A percentile compares a stretch with the other conserved stretches of the same genome.
Conservation (phyloP, 2,329 filamentous ascomycete genomes). For the Gnomoniopsis sp. region DNA sequence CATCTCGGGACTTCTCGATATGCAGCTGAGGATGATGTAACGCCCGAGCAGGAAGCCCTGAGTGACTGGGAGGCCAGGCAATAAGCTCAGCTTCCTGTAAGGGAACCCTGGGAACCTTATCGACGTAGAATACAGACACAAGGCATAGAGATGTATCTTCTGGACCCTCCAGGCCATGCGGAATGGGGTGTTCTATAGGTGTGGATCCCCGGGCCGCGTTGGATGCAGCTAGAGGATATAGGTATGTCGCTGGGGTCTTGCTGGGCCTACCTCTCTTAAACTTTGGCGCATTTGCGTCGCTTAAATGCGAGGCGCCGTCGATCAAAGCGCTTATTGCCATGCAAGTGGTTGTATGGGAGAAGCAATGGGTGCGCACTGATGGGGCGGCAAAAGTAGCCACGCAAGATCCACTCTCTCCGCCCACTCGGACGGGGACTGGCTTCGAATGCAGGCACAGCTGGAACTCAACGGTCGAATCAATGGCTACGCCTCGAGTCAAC, state of each 20-base stretch:
- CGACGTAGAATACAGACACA: not conserved
- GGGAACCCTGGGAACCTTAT: not conserved
- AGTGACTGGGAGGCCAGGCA: not conserved
- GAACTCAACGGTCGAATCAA: not conserved
- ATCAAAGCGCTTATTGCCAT: not conserved
- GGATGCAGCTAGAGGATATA: not conserved
- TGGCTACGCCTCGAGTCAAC: too few relatives aligned
- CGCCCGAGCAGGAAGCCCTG: not conserved
- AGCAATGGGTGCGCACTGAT: not conserved
- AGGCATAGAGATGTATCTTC: not conserved
- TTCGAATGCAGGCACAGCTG: not conserved
- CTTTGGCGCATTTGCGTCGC: not conserved
- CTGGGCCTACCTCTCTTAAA: not conserved
- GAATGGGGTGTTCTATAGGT: not conserved
- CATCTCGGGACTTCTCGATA: conserved; percentile 3
- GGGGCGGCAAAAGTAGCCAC: not conserved
- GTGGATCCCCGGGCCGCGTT: conserved; percentile 3
- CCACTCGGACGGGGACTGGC: not conserved
- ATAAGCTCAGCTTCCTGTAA: conserved; percentile 5
- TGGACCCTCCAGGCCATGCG: not conserved
- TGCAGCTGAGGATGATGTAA: conserved; percentile 6
- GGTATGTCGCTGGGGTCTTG: not conserved
- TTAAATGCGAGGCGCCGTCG: not conserved
- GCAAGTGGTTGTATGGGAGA: not conserved
- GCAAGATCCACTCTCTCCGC: not conserved